Evolutionary conservation across 176 grass and related monocot genomes (phyloP).

Genomic region (Aegilops bicornis): DNA sequence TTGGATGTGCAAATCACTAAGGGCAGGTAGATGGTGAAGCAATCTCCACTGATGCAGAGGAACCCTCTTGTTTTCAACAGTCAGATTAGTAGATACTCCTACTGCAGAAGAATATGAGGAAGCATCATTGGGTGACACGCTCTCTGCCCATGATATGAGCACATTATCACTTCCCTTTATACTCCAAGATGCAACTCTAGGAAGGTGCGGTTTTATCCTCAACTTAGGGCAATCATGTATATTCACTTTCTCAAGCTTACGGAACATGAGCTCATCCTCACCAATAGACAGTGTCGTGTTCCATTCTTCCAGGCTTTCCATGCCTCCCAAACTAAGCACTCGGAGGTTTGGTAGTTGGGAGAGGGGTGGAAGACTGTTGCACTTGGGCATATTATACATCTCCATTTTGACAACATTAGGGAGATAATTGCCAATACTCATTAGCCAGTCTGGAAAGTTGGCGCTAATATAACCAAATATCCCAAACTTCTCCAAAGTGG

Average conservation of each 20-base stretch:
- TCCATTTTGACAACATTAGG: not conserved
- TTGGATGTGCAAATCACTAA: not conserved
- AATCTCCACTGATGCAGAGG: conserved; percentile 22
- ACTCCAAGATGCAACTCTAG: not conserved
- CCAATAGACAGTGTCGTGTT: not conserved
- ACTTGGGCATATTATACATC: not conserved
- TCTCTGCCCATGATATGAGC: conserved; percentile 8
- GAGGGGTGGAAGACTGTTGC: not conserved
- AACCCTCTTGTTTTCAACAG: not conserved
- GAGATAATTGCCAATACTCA: not conserved
- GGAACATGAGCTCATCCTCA: not conserved
- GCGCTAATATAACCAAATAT: not conserved
- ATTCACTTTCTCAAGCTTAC: not conserved
- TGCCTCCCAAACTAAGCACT: too few relatives aligned
- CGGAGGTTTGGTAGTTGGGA: not conserved
- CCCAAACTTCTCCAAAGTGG: not conserved
- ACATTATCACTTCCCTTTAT: not conserved
- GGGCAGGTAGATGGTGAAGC: not conserved
- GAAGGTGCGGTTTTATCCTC: not conserved
- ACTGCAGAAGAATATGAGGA: not conserved
- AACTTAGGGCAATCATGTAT: not conserved
- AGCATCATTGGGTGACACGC: not conserved
- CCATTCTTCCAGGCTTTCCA: conserved; percentile 1
- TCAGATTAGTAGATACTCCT: not conserved
- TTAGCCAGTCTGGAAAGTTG: conserved; percentile 8